Conservation (phyloP, 129 eudicot genomes). For the Pittosporum tobira region DNA sequence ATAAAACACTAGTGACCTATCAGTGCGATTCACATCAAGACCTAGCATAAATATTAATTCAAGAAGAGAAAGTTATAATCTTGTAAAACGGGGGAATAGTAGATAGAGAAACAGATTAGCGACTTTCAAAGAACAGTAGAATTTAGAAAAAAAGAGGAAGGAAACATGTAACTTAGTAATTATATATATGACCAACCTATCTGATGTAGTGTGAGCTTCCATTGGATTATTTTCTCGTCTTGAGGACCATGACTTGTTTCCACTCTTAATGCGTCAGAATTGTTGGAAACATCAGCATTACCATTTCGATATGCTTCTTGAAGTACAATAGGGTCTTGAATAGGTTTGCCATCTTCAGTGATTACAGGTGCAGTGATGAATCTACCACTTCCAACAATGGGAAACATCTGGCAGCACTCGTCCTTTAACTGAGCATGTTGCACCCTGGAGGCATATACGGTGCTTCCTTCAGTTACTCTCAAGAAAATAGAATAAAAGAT, state of each 20-base stretch:
- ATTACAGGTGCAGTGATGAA: conserved; percentile 81
- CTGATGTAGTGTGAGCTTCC: conserved; percentile 95
- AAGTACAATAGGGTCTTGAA: conserved; percentile 64
- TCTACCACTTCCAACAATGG: conserved; percentile 87
- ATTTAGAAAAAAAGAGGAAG: no score
- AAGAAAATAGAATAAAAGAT: background rate
- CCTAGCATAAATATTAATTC: conserved; percentile 42
- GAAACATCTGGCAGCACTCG: conserved; percentile 70
- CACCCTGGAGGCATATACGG: conserved; percentile 34
- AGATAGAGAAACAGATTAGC: background rate
- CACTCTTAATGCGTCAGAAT: conserved; percentile 5
- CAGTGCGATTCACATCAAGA: conserved; percentile 94
- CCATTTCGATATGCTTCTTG: conserved; percentile 39
- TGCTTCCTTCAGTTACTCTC: background rate
- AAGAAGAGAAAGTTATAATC: conserved; percentile 9
- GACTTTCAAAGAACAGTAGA: conserved; percentile 11
- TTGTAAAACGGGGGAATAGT: no score
- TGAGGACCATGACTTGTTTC: conserved; percentile 19
- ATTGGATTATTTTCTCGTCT: conserved; percentile 69
- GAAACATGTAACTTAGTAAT: conserved; percentile 12
- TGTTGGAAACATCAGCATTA: conserved; percentile 21
- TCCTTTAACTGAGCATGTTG: conserved; percentile 64
- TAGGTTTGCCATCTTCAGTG: conserved; percentile 67
- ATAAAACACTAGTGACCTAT: conserved; percentile 66
- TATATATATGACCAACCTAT: conserved; percentile 61